Base-by-base conservation (phyloP, 257 asterid genomes). In the Solanum phureja region DNA sequence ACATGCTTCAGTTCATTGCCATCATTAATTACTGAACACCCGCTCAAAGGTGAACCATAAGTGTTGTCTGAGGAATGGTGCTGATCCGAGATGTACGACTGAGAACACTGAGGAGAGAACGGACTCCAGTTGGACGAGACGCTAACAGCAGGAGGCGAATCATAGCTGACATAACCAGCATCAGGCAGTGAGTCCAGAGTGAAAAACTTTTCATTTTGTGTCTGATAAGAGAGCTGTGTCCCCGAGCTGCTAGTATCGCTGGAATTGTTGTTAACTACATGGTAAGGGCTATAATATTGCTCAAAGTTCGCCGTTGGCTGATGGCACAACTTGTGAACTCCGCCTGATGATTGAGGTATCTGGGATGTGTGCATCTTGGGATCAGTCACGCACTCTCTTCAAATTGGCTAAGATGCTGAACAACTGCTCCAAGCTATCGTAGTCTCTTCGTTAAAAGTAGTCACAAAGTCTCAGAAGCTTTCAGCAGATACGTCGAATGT, bases 131-230 rank as follows among this genome's bases (percentile, higher is more conserved):
- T 93, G 75, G 99, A 94, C 10, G 98, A 90, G 88, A 90, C 84
- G 38, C 97, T 95, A 44, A 87, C 88, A 68, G 95, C 90, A 38
- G 98, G 93, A 87, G 98, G 93, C 11, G 98, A 95, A 89, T 87
- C 92, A 62, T 93, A 92, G 83, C 76, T 38, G 21, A 87, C 71
- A 34, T 82, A 93, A 38, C 89, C 93, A 29, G 91, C 35, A 11
- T 90, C 93, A 19, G 99, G 98, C 3, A 94, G 89, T n/a, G 99
- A 97, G 62, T 97, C 99, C 75, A 97, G 90, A 71, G 99, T 96
- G 92, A 91, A 95, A 88, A 94, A 95, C 40, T 93, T 94, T 35
- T 93, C 98, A 11, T 89, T 85, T 91, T 60, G 84, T 33, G 94
- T 68, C 87, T 92, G 93, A 86, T 91, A 93, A 44, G 95, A 91